Conservation (phyloP, 2,329 filamentous ascomycete genomes). For the Lasiodiplodia hormozganensis region DNA sequence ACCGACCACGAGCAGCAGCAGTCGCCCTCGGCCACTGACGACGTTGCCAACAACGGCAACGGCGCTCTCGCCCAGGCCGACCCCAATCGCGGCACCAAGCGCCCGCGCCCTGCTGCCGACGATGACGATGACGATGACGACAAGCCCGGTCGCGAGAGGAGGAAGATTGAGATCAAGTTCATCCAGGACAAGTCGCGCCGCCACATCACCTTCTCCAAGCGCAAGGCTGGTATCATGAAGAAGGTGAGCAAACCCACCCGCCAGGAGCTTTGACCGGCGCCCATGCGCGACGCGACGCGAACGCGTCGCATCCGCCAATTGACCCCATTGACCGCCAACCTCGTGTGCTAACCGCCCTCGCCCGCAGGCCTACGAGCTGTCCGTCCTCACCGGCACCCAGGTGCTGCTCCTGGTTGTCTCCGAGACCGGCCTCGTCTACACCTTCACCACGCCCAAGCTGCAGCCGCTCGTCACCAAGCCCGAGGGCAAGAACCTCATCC, state of each 20-base stretch:
- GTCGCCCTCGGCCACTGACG: slow-evolving; percentile 59
- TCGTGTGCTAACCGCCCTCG: slow-evolving; percentile 36
- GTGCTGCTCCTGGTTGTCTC: slow-evolving; percentile 95
- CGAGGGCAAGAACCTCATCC: slow-evolving; percentile 98
- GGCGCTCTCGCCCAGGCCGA: slow-evolving; percentile 57
- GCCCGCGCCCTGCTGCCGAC: slow-evolving; percentile 79
- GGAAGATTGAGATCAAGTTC: slow-evolving; percentile 99
- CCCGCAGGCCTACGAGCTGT: slow-evolving; percentile 91
- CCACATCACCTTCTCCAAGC: slow-evolving; percentile 99
- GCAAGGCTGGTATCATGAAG: slow-evolving; percentile 99
- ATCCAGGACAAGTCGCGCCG: slow-evolving; percentile 99
- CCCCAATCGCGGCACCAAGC: slow-evolving; percentile 87
- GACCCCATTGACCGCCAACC: slow-evolving; percentile 6
- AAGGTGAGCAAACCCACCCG: slow-evolving; percentile 71
- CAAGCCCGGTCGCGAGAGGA: slow-evolving; percentile 95
- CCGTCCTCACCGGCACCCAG: slow-evolving; percentile 96
- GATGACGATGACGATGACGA: slow-evolving; percentile 98
- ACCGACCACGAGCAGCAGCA: slow-evolving; percentile 60
- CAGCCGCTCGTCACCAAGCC: slow-evolving; percentile 98
- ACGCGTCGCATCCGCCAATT: slow-evolving; percentile 40
- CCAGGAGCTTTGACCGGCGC: slow-evolving; percentile 31
- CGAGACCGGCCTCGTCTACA: slow-evolving; percentile 96
- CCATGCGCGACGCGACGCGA: slow-evolving; percentile 36
- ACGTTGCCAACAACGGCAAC: slow-evolving; percentile 72
- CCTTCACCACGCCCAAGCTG: slow-evolving; percentile 97